A percentile compares a stretch with the other conserved stretches of the same genome.
phyloP scores from a whole-genome alignment of 768 basidiomycete genomes.

The Suillus variegatus region DNA sequence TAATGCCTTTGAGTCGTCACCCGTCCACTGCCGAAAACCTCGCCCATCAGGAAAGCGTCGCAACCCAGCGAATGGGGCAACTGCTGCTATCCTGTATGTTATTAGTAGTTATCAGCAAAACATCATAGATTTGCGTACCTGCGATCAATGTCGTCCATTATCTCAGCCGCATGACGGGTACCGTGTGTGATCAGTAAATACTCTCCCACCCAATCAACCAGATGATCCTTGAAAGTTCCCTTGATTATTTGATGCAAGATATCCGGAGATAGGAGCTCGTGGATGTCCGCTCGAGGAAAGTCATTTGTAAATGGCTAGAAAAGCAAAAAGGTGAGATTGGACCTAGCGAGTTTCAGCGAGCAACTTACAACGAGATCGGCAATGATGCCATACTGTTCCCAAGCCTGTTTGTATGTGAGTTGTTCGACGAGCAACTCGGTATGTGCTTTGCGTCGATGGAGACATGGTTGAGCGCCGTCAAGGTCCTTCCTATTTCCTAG shows the following conservation, averaged over 20 bases:
- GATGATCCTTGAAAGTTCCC: conserved; percentile 47
- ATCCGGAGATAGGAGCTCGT: background rate
- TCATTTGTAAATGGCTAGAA: background rate
- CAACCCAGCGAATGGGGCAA: conserved; percentile 24
- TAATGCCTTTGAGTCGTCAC: conserved; percentile 23
- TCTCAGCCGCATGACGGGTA: no score
- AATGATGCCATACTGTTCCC: conserved; percentile 38
- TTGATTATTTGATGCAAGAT: conserved; percentile 49
- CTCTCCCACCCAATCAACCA: conserved; percentile 33
- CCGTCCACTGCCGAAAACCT: conserved; percentile 22
- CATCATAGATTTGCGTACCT: conserved; percentile 3
- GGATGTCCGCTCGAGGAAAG: background rate
- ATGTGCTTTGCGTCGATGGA: conserved; percentile 19
- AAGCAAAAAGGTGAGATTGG: background rate
- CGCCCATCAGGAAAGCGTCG: conserved; percentile 19
- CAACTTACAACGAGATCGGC: conserved; percentile 18
- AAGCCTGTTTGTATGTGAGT: conserved; percentile 31
- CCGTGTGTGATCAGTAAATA: no score
- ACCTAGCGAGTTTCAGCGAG: background rate
- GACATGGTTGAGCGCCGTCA: conserved; percentile 16
- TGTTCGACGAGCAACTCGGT: conserved; percentile 18
- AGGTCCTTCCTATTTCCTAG: background rate
- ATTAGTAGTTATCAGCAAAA: background rate
- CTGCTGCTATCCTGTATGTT: conserved; percentile 27
- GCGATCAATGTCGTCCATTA: conserved; percentile 1